Evolutionary conservation across 805 yeast species (phyloP).

Genomic region (Cyberlindnera petersonii): DNA sequence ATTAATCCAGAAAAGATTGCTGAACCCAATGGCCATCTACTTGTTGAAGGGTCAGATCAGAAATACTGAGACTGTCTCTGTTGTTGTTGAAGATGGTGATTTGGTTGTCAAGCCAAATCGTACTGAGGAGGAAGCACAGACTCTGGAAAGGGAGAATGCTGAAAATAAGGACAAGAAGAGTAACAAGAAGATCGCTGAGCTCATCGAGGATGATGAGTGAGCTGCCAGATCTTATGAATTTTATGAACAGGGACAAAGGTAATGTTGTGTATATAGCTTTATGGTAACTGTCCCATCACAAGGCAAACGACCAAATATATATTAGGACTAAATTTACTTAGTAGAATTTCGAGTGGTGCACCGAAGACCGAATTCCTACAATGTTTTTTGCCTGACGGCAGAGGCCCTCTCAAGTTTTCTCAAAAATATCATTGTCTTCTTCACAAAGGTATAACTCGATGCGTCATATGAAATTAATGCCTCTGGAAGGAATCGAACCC

Average conservation of each 20-base stretch:
- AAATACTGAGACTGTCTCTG: slow-evolving; percentile 50
- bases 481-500: slow-evolving; percentile 3
- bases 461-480: too few species aligned
- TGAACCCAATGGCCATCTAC: slow-evolving; percentile 82
- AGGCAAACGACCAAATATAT: too few species aligned
- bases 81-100: slow-evolving; percentile 42
- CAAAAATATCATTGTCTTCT: too few species aligned
- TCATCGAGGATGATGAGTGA: slow-evolving; percentile 14
- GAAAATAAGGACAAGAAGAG: neutral
- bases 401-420: too few species aligned
- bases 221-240: slow-evolving; percentile 1
- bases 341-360: too few species aligned
- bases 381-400: too few species aligned
- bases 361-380: too few species aligned
- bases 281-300: too few species aligned
- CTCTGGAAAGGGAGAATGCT: slow-evolving; percentile 4
- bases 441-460: too few species aligned
- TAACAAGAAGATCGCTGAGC: slow-evolving; percentile 10
- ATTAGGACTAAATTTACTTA: too few species aligned
- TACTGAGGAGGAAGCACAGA: slow-evolving; percentile 29
- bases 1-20: slow-evolving; percentile 72
- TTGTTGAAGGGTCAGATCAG: slow-evolving; percentile 77
- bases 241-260: neutral
- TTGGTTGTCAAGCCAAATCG: slow-evolving; percentile 47
- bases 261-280: neutral